A percentile compares a stretch with the other conserved stretches of the same genome.
Conservation (phyloP, 768 basidiomycete genomes). For the Strobilomyces confusus region DNA sequence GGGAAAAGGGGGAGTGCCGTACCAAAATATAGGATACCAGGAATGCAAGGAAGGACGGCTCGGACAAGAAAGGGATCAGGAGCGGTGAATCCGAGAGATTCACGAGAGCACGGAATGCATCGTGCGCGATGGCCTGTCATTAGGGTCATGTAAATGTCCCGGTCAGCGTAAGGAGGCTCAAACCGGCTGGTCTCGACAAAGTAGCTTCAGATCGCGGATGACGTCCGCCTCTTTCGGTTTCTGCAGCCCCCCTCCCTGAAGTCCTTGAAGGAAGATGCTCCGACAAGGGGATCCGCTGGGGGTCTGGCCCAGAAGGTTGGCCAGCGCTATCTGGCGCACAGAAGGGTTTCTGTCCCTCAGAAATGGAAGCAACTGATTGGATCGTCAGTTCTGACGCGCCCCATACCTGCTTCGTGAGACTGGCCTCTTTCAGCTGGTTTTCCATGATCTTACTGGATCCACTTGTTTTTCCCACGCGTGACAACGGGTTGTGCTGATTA, state of each 20-base stretch:
- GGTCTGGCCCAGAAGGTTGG: conserved; percentile 80
- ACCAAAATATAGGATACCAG: conserved; percentile 90
- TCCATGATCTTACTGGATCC: conserved; percentile 27
- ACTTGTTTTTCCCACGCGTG: conserved; percentile 20
- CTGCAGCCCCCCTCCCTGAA: conserved; percentile 54
- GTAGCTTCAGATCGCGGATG: conserved; percentile 75
- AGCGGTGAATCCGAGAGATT: conserved; percentile 86
- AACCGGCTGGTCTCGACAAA: conserved; percentile 86
- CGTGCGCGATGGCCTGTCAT: conserved; percentile 79
- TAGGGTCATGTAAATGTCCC: conserved; percentile 14
- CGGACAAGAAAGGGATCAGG: conserved; percentile 62
- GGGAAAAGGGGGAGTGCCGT: conserved; percentile 30
- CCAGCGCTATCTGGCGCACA: conserved; percentile 81
- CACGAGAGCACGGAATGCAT: conserved; percentile 90
- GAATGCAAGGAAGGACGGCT: conserved; percentile 71
- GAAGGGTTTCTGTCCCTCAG: conserved; percentile 83
- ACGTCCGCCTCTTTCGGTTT: conserved; percentile 59
- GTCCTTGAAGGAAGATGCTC: conserved; percentile 66
- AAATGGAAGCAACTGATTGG: conserved; percentile 72
- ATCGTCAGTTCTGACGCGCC: conserved; percentile 7
- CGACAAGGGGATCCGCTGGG: conserved; percentile 66
- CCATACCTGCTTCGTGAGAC: conserved; percentile 3
- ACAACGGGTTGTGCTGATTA: conserved; percentile 14
- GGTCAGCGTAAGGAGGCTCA: conserved; percentile 31
- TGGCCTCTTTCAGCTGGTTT: conserved; percentile 39